Evolutionary conservation across 176 grass and related monocot genomes (phyloP).

Genomic region (Eleusine coracana): DNA sequence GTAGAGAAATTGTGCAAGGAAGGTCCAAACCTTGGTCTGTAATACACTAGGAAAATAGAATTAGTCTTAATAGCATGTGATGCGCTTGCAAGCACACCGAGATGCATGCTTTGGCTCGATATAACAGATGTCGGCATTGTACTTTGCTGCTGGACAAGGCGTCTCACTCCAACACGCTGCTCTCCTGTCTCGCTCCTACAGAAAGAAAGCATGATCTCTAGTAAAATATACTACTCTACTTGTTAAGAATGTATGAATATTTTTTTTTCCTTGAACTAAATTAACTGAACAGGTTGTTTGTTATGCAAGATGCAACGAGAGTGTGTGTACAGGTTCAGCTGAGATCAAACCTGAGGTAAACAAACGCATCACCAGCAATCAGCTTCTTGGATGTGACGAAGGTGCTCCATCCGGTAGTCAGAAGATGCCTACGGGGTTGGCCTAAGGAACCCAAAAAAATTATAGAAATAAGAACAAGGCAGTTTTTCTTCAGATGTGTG

Average conservation of each 20-base stretch:
- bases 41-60: conserved; percentile 92
- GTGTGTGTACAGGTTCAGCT: not conserved
- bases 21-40: conserved; percentile 82
- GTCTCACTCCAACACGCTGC: conserved; percentile 82
- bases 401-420: conserved; percentile 94
- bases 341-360: conserved; percentile 74
- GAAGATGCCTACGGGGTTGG: conserved; percentile 92
- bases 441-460: conserved; percentile 50
- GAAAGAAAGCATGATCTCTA: conserved; percentile 12
- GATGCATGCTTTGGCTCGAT: conserved; percentile 99
- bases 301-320: not conserved
- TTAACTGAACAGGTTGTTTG: not conserved
- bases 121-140: conserved; percentile 88
- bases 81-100: conserved; percentile 93
- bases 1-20: not conserved
- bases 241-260: conserved; percentile 10
- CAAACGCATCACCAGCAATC: conserved; percentile 85
- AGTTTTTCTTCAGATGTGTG: not conserved
- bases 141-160: conserved; percentile 78
- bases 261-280: not conserved
- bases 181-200: conserved; percentile 83
- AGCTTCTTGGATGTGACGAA: conserved; percentile 93
- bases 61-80: conserved; percentile 87
- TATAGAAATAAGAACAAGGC: conserved; percentile 13
- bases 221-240: conserved; percentile 30